Evolutionary conservation across 768 basidiomycete genomes (phyloP), one percentile per base, ranked within the genome.

Genomic region (Dictyophora rubrovolvata): DNA sequence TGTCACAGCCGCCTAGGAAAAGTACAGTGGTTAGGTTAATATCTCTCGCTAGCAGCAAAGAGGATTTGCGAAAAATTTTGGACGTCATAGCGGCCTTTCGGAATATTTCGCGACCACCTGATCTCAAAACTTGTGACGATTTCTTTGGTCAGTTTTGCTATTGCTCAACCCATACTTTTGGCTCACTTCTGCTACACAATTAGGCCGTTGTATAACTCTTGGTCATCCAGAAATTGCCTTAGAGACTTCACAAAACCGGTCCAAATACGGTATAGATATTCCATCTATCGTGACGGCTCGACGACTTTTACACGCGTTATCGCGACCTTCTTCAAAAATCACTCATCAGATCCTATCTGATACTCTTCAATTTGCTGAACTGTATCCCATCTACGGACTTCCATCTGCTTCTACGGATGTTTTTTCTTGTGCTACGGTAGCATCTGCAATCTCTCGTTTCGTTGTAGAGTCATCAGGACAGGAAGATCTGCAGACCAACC

Each of bases 141-240:
- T 56, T 56, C 22, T 23, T 56, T 34, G 55, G 55, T 55, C 10
- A 16, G 34, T 48, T 56, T 12, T 47, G 2, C 33, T 33, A 42
- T 9, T 20, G 17, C 21, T n/a, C 34, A 36, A 11, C 5, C 14
- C 18, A 35, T 36, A 28, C 23, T 2, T n/a, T 23, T 10, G 18
- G 14, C 36, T 58, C 5, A 28, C 48, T 56, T 35, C 47, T 3
- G 21, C 12, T 4, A 4, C 12, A 14, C 37, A 5, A 12, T n/a
- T 54, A 88, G 85, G 79, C 21, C 85, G 86, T 9, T 87, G 84
- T 56, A 73, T 78, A 60, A 77, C 84, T 64, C 75, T 86, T 1
- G 65, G 70, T 14, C 80, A 80, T 59, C 80, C 82, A 2, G 64
- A 70, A 22, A 75, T 86, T 42, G 83, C 84, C 2, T 71, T 88